These are phyloP conservation scores for Trichoderma sp. DNA, from an alignment of 2,329 filamentous ascomycete species.

Conservation along the genomic window DNA sequence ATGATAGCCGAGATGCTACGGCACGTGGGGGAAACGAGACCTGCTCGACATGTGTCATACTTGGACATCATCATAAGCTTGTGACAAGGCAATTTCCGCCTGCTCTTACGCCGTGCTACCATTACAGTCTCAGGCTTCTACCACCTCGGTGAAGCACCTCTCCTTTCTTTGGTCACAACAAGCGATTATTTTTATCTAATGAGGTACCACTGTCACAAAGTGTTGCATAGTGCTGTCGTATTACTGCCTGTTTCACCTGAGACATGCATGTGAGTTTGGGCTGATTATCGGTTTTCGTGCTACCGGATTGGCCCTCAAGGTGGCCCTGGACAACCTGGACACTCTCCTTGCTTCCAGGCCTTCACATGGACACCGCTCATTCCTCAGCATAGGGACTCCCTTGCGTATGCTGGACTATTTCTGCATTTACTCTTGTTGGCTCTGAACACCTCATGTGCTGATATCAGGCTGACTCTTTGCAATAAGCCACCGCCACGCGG, in stretches of 20 bases:
- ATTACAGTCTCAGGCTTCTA: slow-evolving; percentile 1
- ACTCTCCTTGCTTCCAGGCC: neutral
- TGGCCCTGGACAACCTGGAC: neutral
- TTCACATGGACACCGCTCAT: neutral
- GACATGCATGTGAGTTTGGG: slow-evolving; percentile 15
- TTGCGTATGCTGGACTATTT: neutral
- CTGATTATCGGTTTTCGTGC: slow-evolving; percentile 1
- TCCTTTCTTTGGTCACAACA: slow-evolving; percentile 16
- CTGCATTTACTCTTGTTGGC: neutral
- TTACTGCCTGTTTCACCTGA: neutral
- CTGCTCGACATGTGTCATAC: neutral
- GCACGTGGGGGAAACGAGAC: neutral
- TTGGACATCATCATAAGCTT: neutral
- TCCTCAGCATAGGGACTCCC: neutral
- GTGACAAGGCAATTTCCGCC: slow-evolving; percentile 3
- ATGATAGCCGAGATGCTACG: too few relatives aligned
- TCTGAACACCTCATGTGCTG: neutral
- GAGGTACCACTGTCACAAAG: neutral
- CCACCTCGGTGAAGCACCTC: slow-evolving; percentile 5
- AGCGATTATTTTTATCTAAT: slow-evolving; percentile 12
- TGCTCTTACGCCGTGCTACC: slow-evolving; percentile 6
- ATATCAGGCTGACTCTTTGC: neutral
- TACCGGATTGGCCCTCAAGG: neutral
- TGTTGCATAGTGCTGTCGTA: neutral
- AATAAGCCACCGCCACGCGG: slow-evolving; percentile 3